phyloP scores from a whole-genome alignment of 1,284 basidiomycete species.

The Leccinum subrobustum region DNA sequence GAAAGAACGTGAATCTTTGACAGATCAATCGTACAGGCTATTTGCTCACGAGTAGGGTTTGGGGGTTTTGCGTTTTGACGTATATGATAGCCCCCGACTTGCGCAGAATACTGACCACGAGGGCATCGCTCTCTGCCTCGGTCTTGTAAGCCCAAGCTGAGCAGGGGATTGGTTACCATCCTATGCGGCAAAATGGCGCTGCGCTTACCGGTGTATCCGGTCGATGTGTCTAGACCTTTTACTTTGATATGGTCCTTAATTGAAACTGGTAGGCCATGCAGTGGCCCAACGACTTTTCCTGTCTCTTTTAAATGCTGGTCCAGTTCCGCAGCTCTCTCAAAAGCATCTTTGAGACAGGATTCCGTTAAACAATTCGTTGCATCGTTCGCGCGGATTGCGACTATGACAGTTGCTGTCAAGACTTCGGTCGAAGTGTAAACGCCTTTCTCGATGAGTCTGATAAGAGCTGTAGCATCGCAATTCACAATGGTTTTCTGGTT shows the following conservation, averaged over 20 bases:
- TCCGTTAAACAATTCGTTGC: conserved; percentile 57
- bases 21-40: neutral
- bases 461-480: conserved; percentile 29
- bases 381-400: conserved; percentile 30
- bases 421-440: conserved; percentile 29
- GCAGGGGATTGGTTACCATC: neutral
- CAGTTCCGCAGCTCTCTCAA: conserved; percentile 49
- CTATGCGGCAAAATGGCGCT: neutral
- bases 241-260: conserved; percentile 55
- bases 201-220: conserved; percentile 44
- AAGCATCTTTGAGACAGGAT: conserved; percentile 51
- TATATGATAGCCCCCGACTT: conserved; percentile 56
- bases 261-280: conserved; percentile 59
- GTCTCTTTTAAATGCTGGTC: conserved; percentile 47
- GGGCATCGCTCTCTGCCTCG: conserved; percentile 42
- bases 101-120: conserved; percentile 47
- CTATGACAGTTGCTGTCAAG: conserved; percentile 28
- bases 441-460: conserved; percentile 21
- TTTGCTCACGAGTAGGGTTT: conserved; percentile 43
- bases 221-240: conserved; percentile 46
- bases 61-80: conserved; percentile 57
- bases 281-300: conserved; percentile 51
- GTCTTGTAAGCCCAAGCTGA: conserved; percentile 45
- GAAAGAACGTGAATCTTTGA: conserved; percentile 15
- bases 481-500: conserved; percentile 29